A percentile compares a stretch with the other conserved stretches of the same genome.
These are phyloP conservation scores for Coniosporium tulheliwenetii DNA, from an alignment of 2,329 filamentous ascomycete species.

Conservation along the genomic window DNA sequence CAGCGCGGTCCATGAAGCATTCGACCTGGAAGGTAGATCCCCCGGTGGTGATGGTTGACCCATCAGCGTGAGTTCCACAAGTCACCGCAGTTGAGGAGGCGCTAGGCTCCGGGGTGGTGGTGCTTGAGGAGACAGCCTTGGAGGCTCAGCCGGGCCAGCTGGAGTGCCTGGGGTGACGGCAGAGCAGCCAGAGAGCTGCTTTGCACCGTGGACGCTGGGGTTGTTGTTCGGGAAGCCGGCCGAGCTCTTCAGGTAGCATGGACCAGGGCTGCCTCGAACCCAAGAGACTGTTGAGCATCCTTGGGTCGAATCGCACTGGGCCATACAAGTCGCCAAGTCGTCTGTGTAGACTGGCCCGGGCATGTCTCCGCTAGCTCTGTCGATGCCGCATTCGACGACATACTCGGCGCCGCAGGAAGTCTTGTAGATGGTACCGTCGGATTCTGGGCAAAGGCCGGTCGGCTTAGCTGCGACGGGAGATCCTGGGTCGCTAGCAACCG, in stretches of 20 bases:
- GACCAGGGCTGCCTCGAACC: slow-evolving; percentile 8
- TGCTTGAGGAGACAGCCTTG: too few species aligned
- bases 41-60: too few species aligned
- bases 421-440: slow-evolving; percentile 9
- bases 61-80: too few species aligned
- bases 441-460: slow-evolving; percentile 10
- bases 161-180: not conserved
- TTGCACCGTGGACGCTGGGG: not conserved
- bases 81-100: too few species aligned
- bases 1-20: slow-evolving; percentile 16
- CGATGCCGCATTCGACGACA: slow-evolving; percentile 14
- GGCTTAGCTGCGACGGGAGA: not conserved
- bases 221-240: not conserved
- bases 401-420: slow-evolving; percentile 11
- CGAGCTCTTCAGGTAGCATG: slow-evolving; percentile 14
- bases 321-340: slow-evolving; percentile 9
- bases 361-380: slow-evolving; percentile 9
- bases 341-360: too few species aligned
- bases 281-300: slow-evolving; percentile 15
- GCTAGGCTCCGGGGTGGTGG: too few species aligned
- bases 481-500: not conserved
- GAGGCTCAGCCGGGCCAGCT: too few species aligned
- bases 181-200: not conserved
- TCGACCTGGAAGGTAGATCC: slow-evolving; percentile 6
- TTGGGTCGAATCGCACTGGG: slow-evolving; percentile 11